phyloP scores from a whole-genome alignment of 2,329 filamentous ascomycete species.

The Fusarium torulosum region DNA sequence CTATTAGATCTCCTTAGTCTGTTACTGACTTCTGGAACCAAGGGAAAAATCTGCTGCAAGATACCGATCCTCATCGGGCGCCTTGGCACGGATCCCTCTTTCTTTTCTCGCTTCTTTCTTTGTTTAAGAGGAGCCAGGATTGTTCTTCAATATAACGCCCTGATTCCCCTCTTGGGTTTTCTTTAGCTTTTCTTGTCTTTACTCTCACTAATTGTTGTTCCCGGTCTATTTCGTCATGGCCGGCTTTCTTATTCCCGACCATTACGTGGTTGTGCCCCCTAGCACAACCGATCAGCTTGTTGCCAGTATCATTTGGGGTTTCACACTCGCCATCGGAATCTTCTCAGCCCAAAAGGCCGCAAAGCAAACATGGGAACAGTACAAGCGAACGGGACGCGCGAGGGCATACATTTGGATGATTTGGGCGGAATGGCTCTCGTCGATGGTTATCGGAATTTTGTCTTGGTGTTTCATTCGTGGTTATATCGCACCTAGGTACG shows the following conservation, averaged over 20 bases:
- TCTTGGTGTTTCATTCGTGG: constrained; percentile 41
- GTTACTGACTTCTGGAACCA: background rate
- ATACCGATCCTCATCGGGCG: constrained; percentile 1
- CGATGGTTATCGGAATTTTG: constrained; percentile 39
- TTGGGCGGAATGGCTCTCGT: constrained; percentile 42
- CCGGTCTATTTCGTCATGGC: constrained; percentile 6
- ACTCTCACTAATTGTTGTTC: background rate
- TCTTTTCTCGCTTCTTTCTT: background rate
- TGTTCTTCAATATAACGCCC: background rate
- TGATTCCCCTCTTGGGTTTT: no score
- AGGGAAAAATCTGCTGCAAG: background rate
- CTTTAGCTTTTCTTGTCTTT: background rate
- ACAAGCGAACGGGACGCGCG: constrained; percentile 27
- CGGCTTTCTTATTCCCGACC: constrained; percentile 36
- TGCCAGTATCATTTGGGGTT: constrained; percentile 47
- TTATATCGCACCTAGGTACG: constrained; percentile 36
- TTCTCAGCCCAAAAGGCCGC: constrained; percentile 38
- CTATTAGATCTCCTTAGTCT: constrained; percentile 1
- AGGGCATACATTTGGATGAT: constrained; percentile 40
- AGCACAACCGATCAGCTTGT: constrained; percentile 35
- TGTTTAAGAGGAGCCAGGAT: constrained; percentile 3
- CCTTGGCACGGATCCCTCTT: background rate
- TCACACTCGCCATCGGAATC: constrained; percentile 40
- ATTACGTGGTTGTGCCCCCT: constrained; percentile 28
- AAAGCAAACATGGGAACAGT: constrained; percentile 40